phyloP scores from a whole-genome alignment of 306 rosid genomes.

The Ziziphus jujuba region DNA sequence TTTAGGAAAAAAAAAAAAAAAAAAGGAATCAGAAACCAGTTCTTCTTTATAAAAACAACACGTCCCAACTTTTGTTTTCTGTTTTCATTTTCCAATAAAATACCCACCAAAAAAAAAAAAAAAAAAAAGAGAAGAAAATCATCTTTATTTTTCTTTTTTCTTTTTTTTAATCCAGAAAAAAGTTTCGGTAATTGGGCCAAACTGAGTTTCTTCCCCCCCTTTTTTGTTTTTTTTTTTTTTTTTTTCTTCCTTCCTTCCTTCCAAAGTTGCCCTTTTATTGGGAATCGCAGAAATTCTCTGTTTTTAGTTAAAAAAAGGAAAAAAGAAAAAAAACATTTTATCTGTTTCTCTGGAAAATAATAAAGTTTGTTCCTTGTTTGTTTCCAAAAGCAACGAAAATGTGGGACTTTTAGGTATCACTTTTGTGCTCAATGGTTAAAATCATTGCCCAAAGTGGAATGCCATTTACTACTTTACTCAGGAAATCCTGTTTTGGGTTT shows the following conservation, averaged over 20 bases:
- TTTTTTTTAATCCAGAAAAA: constrained; percentile 6
- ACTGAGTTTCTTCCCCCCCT: too few species aligned
- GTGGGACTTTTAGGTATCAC: constrained; percentile 1
- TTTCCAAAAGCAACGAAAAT: background rate
- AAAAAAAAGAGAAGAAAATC: too few species aligned
- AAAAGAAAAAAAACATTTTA: background rate
- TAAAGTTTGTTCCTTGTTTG: background rate
- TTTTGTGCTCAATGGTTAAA: background rate
- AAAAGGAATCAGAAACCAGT: too few species aligned
- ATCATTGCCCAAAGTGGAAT: background rate
- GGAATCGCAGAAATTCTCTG: background rate
- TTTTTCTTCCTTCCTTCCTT: background rate
- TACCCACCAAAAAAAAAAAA: too few species aligned
- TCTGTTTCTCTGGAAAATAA: background rate
- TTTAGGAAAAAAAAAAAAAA: too few species aligned
- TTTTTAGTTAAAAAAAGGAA: too few species aligned
- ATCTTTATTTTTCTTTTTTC: too few species aligned
- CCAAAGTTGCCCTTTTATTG: constrained; percentile 1
- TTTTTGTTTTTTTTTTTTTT: too few species aligned
- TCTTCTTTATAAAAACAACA: too few species aligned
- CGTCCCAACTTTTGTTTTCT: too few species aligned
- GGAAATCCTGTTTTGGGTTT: background rate
- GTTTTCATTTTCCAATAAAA: too few species aligned
- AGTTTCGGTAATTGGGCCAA: background rate
- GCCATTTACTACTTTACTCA: too few species aligned